Evolutionary conservation across 73 alveolate species (phyloP).

Genomic region (Paramecium tetraurelia): DNA sequence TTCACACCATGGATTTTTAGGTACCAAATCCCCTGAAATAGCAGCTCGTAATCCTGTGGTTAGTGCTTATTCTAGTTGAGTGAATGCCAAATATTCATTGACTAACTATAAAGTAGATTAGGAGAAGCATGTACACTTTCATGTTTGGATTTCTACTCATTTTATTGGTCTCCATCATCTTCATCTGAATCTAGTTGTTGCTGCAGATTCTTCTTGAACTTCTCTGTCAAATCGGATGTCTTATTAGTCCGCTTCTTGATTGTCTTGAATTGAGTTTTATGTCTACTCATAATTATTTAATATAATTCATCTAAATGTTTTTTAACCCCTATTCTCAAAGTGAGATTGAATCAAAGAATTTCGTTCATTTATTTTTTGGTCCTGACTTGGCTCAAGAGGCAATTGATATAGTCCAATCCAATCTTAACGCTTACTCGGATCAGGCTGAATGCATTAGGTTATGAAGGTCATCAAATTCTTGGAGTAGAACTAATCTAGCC

Average conservation of each 20-base stretch:
- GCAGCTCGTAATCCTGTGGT: constrained; percentile 33
- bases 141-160: constrained; percentile 21
- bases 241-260: neutral
- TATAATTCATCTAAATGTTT: constrained; percentile 22
- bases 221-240: neutral
- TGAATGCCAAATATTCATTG: constrained; percentile 33
- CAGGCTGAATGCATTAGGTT: neutral
- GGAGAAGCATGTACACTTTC: neutral
- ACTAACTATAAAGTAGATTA: neutral
- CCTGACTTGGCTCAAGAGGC: neutral
- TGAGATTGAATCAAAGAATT: constrained; percentile 13
- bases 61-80: constrained; percentile 42
- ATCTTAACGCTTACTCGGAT: constrained; percentile 11
- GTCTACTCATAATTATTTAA: neutral
- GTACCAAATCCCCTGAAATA: constrained; percentile 47
- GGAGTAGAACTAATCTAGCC: constrained; percentile 29
- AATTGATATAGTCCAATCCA: neutral
- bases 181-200: constrained; percentile 2
- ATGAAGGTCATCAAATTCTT: neutral
- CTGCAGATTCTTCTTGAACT: neutral
- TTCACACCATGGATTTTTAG: constrained; percentile 59
- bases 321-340: neutral
- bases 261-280: neutral
- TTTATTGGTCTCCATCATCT: neutral
- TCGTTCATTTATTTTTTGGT: neutral